Percentiles rank a stretch among this genome's conserved stretches.
Evolutionary conservation across 768 basidiomycete genomes (phyloP).

Genomic region (Rhizopogon vulgaris): DNA sequence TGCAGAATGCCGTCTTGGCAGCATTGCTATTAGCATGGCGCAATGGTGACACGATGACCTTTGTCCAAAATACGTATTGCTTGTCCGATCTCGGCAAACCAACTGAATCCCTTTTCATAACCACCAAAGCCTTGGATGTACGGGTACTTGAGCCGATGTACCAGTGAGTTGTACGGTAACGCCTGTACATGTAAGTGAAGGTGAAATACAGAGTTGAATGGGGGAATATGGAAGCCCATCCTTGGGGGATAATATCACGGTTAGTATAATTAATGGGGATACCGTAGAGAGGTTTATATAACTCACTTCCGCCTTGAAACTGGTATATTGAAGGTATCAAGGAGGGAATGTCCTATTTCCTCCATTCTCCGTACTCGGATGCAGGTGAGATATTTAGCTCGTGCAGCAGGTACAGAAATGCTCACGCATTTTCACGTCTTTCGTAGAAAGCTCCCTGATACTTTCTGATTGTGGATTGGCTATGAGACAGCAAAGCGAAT

Average conservation of each 20-base stretch:
- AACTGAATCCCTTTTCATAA: slow-evolving; percentile 59
- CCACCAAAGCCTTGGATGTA: slow-evolving; percentile 30
- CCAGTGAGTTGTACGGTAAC: slow-evolving; percentile 50
- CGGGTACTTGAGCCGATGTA: slow-evolving; percentile 42
- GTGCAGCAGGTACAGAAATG: slow-evolving; percentile 7
- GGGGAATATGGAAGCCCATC: slow-evolving; percentile 79
- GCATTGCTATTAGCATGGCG: slow-evolving; percentile 24
- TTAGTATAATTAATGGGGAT: background rate
- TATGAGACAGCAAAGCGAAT: background rate
- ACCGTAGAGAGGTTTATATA: background rate
- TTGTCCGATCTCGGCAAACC: slow-evolving; percentile 66
- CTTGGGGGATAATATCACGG: slow-evolving; percentile 27
- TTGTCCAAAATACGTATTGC: slow-evolving; percentile 52
- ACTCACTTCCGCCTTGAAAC: slow-evolving; percentile 40
- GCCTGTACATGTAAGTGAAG: slow-evolving; percentile 72
- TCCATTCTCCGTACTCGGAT: slow-evolving; percentile 41
- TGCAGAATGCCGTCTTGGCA: background rate
- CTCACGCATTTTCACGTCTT: slow-evolving; percentile 47
- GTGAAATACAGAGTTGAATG: slow-evolving; percentile 67
- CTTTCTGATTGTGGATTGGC: slow-evolving; percentile 36
- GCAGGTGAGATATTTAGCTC: slow-evolving; percentile 13
- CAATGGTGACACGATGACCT: slow-evolving; percentile 41
- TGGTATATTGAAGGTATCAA: slow-evolving; percentile 43
- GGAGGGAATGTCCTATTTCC: slow-evolving; percentile 42
- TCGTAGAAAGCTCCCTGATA: slow-evolving; percentile 38